Evolutionary conservation across 2,329 filamentous ascomycete genomes (phyloP).

Genomic region (Penicillium vulpinum): DNA sequence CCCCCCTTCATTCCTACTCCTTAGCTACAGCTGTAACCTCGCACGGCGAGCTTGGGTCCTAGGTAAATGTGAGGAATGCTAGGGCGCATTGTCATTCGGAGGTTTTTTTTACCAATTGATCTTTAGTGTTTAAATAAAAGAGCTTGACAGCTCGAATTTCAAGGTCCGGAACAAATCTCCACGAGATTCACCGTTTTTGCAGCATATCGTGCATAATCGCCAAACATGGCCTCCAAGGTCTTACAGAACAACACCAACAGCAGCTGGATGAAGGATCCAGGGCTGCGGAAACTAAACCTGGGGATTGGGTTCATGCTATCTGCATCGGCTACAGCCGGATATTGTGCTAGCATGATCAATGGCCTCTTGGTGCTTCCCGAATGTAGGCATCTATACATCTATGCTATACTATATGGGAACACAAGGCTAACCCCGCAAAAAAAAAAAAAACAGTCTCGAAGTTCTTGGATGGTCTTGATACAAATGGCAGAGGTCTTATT

Average conservation of each 20-base stretch:
- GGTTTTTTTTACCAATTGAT: conserved; percentile 7
- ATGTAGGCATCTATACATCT: conserved; percentile 13
- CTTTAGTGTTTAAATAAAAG: conserved; percentile 9
- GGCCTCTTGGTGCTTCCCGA: conserved; percentile 25
- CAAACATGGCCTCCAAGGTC: conserved; percentile 11
- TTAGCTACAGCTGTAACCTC: conserved; percentile 14
- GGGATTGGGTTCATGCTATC: conserved; percentile 26
- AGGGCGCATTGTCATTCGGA: conserved; percentile 4
- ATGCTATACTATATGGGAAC: not conserved
- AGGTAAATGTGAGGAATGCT: conserved; percentile 6
- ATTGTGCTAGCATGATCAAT: conserved; percentile 28
- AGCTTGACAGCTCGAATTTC: conserved; percentile 8
- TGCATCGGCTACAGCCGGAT: conserved; percentile 26
- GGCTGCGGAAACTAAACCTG: conserved; percentile 21
- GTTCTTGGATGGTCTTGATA: conserved; percentile 17
- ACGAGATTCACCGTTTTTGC: not conserved
- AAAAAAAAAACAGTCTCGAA: conserved; percentile 8
- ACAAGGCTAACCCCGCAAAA: not conserved
- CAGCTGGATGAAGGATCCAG: conserved; percentile 13
- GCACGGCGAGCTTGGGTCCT: conserved; percentile 1
- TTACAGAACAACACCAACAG: conserved; percentile 10
- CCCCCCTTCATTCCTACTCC: conserved; percentile 12
- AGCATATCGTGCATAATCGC: not conserved
- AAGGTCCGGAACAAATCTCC: not conserved
- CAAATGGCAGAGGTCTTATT: conserved; percentile 20